Percentiles rank a stretch among this genome's conserved stretches.
phyloP scores from a whole-genome alignment of 345 rosid species.

The Eucalyptus victrix region DNA sequence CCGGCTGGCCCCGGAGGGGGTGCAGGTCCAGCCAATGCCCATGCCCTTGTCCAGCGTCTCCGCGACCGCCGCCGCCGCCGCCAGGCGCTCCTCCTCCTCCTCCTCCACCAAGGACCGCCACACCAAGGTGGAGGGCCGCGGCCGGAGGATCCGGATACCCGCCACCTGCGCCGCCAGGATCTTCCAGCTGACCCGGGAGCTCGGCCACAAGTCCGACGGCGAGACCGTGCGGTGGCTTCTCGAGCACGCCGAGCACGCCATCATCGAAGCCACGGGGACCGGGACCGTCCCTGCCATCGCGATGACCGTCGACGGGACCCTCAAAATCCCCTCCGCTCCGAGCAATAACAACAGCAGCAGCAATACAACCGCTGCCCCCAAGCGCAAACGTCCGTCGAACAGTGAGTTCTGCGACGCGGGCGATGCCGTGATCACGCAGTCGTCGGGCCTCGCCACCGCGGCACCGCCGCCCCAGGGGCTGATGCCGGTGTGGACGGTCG shows the following conservation, averaged over 20 bases:
- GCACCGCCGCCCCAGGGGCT: constrained; percentile 14
- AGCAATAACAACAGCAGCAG: neutral
- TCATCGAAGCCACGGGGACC: constrained; percentile 34
- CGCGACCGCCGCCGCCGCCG: neutral
- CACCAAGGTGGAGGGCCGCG: constrained; percentile 48
- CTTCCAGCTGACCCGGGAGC: constrained; percentile 32
- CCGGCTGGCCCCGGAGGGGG: neutral
- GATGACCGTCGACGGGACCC: constrained; percentile 25
- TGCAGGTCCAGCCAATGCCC: constrained; percentile 2
- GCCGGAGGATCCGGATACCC: constrained; percentile 50
- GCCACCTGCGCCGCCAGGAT: constrained; percentile 43
- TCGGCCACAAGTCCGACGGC: constrained; percentile 39
- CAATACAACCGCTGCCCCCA: neutral
- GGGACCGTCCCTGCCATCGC: constrained; percentile 38
- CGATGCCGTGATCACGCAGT: constrained; percentile 7
- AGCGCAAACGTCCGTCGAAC: constrained; percentile 16
- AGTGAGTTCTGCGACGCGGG: constrained; percentile 14
- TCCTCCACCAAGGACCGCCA: constrained; percentile 47
- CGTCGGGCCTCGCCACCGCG: constrained; percentile 12
- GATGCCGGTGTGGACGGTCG: constrained; percentile 28
- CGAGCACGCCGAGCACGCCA: constrained; percentile 32
- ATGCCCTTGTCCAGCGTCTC: neutral
- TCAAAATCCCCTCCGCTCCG: constrained; percentile 24
- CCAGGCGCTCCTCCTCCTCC: neutral
- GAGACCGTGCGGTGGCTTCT: constrained; percentile 43